These are phyloP conservation scores for Pichia manshurica DNA, from an alignment of 805 yeast genomes.

Conservation along the genomic window DNA sequence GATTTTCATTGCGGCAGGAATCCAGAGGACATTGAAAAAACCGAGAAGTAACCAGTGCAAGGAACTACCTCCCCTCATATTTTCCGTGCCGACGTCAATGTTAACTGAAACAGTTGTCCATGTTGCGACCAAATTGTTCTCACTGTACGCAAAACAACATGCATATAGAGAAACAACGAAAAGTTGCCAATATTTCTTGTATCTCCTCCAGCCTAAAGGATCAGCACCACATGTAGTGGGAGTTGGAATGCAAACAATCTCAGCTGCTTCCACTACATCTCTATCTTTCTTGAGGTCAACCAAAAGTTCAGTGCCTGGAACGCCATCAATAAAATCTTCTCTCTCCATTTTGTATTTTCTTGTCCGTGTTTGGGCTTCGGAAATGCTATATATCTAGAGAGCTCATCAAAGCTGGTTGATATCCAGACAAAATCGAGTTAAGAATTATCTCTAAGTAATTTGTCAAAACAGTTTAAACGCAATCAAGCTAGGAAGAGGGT, in stretches of 20 bases:
- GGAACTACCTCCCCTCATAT: constrained; percentile 4
- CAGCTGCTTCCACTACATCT: background rate
- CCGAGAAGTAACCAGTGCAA: constrained; percentile 1
- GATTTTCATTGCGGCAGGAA: constrained; percentile 1
- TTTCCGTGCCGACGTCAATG: background rate
- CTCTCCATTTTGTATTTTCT: too few species aligned
- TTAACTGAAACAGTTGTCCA: constrained; percentile 1
- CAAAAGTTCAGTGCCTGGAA: constrained; percentile 1
- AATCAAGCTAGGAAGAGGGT: too few species aligned
- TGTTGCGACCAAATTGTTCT: constrained; percentile 1
- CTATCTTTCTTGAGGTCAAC: background rate
- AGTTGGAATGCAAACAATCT: background rate
- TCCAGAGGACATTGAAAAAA: background rate
- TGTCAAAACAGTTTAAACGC: too few species aligned
- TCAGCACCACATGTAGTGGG: background rate
- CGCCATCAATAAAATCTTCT: constrained; percentile 1
- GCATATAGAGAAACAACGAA: constrained; percentile 2
- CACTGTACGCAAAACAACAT: background rate
- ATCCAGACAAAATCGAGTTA: too few species aligned
- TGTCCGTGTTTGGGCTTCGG: too few species aligned
- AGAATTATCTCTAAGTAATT: too few species aligned
- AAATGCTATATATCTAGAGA: too few species aligned
- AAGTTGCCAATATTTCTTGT: constrained; percentile 1
- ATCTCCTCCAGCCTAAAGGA: constrained; percentile 1
- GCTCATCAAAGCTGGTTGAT: too few species aligned